Evolutionary conservation across 345 rosid genomes (phyloP), one percentile per base, ranked within the genome.

Genomic region (Linum trigynum): DNA sequence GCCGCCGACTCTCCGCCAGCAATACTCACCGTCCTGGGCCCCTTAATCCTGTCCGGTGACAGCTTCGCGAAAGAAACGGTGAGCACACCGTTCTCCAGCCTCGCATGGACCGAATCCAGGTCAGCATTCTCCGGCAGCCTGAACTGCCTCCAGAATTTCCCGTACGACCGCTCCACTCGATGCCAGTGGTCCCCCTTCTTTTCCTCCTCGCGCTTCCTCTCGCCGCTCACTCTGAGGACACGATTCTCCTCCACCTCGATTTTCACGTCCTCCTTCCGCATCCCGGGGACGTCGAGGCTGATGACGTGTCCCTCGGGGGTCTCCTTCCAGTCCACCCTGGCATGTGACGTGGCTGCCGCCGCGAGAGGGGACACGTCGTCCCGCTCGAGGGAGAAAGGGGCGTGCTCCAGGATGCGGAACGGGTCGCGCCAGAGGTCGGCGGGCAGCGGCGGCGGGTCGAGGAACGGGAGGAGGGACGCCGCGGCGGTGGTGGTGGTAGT

Each of bases 301-400:
- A 91, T 83, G 37, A 76, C 67, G 42, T 91, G 96, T 23, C 83
- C 78, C n/a, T 82, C 84, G 1, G 82, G 79, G 1, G 94, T 91
- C 71, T 91, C 97, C 64, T 88, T 88, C 97, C 97, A 86, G 82
- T 91, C 96, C 5, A 86, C 98, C 65, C 83, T 80, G 0, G 87
- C 82, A 0, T 23, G 32, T 23, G 32, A 23, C 32, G 32, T 23
- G 32, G 32, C 32, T 0, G n/a, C n/a, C n/a, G n/a, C n/a, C n/a
- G n/a, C n/a, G 1, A 84, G 75, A 3, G 75, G 70, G 8, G 76
- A 77, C 75, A 75, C n/a, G 16, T 79, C 81, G 7, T 79, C 92
- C 37, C 77, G 77, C 43, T 85, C 86, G 0, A 80, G 57, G 23
- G 74, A 85, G 5, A 83, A 66, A 7, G 98, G 96, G 37, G 79